Evolutionary conservation across 345 rosid genomes (phyloP), one percentile per base, ranked within the genome.

Genomic region (Citrus cavaleriei): DNA sequence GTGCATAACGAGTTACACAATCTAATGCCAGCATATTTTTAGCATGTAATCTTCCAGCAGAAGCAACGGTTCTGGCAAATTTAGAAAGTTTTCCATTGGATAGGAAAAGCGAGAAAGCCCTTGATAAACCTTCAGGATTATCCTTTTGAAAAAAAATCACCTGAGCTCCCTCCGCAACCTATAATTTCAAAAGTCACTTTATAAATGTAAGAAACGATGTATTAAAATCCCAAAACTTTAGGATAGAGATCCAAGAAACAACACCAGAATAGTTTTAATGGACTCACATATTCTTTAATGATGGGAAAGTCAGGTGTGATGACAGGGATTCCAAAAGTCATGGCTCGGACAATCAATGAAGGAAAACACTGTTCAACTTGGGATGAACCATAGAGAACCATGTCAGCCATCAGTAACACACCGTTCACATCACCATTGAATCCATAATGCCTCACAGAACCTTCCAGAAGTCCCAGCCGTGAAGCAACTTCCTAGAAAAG

Each of bases 351-450:
- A 79, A 97, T 81, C 65, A 97, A 73, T 59, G 97, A 86, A 73
- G 98, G 95, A 73, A 97, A 97, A 78, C 87, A 90, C 83, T 94
- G 98, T 79, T 94, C 98, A 85, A 91, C 97, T 83, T 92, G 98
- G 72, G 97, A 94, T 81, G 99, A 92, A 77, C 91, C 95, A 84
- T 94, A 94, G 68, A 97, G 84, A 83, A 97, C 90, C 86, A 94
- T 85, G 84, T 97, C 98, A 61, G 97, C 91, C 93, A 94, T 90
- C 76, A 88, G 74, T 72, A 97, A 80, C 77, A 92, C 85, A 70
- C 86, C 81, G 81, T 93, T 91, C 73, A 86, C 95, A 84, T 97
- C 93, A 72, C 84, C 88, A 84, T 89, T 83, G 83, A 93, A 76
- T 79, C 97, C 95, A 87, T 90, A 92, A 85, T 90, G 93, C 85